Conservation (phyloP, 768 basidiomycete species). For the Lyophyllum decastes region DNA sequence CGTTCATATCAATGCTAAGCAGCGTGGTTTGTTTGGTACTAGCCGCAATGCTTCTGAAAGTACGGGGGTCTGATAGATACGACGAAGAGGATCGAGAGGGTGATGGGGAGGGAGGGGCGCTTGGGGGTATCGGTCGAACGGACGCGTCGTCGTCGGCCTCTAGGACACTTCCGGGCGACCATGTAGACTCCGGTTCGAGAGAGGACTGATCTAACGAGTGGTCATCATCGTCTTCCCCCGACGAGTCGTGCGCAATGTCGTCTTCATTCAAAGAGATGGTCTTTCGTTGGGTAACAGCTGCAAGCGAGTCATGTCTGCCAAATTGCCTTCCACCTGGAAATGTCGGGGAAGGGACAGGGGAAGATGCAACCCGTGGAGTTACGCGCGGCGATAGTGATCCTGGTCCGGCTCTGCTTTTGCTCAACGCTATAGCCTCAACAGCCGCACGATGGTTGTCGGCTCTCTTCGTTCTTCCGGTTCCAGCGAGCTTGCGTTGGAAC, state of each 20-base stretch:
- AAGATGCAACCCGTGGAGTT: slow-evolving; percentile 43
- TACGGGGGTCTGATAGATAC: slow-evolving; percentile 78
- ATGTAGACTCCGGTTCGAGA: slow-evolving; percentile 69
- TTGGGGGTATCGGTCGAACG: slow-evolving; percentile 86
- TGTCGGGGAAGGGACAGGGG: slow-evolving; percentile 38
- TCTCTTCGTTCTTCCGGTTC: slow-evolving; percentile 61
- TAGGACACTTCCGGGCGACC: slow-evolving; percentile 73
- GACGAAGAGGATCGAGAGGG: slow-evolving; percentile 84
- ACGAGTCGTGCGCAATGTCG: slow-evolving; percentile 43
- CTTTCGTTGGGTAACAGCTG: slow-evolving; percentile 40
- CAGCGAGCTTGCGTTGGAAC: slow-evolving; percentile 86
- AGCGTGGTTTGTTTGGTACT: slow-evolving; percentile 96
- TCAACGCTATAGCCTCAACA: slow-evolving; percentile 28
- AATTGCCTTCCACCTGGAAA: slow-evolving; percentile 29
- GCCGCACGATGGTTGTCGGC: slow-evolving; percentile 35
- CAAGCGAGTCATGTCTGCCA: slow-evolving; percentile 30
- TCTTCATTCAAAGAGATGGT: slow-evolving; percentile 69
- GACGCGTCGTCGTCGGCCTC: slow-evolving; percentile 97
- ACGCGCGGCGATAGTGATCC: slow-evolving; percentile 29
- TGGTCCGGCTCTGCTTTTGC: slow-evolving; percentile 31
- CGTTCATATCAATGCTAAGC: slow-evolving; percentile 82
- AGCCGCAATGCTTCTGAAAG: slow-evolving; percentile 80
- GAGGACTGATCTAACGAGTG: slow-evolving; percentile 54
- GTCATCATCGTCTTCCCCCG: slow-evolving; percentile 47
- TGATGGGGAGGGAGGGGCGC: slow-evolving; percentile 83